phyloP scores from a whole-genome alignment of 257 asterid species.

The Sherardia arvensis region DNA sequence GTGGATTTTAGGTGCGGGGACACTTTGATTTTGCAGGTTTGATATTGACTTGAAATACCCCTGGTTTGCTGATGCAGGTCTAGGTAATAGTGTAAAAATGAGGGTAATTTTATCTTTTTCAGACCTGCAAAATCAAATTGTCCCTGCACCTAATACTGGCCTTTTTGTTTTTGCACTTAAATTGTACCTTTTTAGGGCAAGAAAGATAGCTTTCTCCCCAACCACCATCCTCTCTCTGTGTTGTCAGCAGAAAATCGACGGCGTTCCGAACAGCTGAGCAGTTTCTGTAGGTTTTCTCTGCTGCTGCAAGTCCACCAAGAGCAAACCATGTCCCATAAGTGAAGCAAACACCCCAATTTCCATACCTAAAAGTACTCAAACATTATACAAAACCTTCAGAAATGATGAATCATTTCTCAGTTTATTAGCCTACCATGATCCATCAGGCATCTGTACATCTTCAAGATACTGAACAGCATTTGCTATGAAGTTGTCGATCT shows the following conservation, averaged over 20 bases:
- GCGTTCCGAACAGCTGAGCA: slow-evolving; percentile 46
- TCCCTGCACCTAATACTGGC: too few species aligned
- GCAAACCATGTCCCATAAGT: slow-evolving; percentile 33
- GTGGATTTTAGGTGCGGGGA: too few species aligned
- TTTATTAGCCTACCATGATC: slow-evolving; percentile 22
- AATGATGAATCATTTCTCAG: too few species aligned
- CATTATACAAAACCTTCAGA: too few species aligned
- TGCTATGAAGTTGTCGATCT: slow-evolving; percentile 16
- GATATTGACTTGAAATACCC: too few species aligned
- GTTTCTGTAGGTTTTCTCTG: slow-evolving; percentile 19
- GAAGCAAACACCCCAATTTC: slow-evolving; percentile 24
- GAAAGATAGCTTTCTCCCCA: slow-evolving; percentile 96
- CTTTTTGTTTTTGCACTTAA: too few species aligned
- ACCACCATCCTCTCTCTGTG: slow-evolving; percentile 71
- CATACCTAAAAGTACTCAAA: slow-evolving; percentile 16
- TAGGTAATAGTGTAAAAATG: too few species aligned
- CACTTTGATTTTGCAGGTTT: too few species aligned
- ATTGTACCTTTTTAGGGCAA: slow-evolving; percentile 75
- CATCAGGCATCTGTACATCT: slow-evolving; percentile 23
- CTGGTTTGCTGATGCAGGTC: too few species aligned
- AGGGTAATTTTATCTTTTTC: too few species aligned
- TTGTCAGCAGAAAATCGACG: slow-evolving; percentile 46
- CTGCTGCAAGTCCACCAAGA: slow-evolving; percentile 20
- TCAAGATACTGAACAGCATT: slow-evolving; percentile 17
- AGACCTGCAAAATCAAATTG: too few species aligned